Percentiles rank a stretch among this genome's conserved stretches.
Evolutionary conservation across 768 basidiomycete species (phyloP).

Genomic region (Mycena rebaudengoi): DNA sequence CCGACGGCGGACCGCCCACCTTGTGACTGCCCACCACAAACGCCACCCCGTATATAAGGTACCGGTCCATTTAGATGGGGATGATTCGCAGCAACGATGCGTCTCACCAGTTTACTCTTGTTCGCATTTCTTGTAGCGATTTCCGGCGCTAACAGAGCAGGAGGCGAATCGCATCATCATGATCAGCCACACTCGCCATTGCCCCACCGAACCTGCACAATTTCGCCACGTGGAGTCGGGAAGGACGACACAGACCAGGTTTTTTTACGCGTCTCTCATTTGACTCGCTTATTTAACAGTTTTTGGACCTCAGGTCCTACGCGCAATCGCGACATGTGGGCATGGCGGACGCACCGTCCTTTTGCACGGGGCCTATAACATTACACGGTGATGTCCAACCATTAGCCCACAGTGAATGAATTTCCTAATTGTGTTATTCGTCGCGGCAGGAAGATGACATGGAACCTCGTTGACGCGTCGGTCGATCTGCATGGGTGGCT

Average conservation of each 20-base stretch:
- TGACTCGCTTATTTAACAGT: neutral
- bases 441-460: slow-evolving; percentile 45
- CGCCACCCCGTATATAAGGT: no score
- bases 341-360: slow-evolving; percentile 42
- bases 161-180: no score
- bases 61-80: no score
- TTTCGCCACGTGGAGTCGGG: slow-evolving; percentile 31
- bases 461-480: slow-evolving; percentile 41
- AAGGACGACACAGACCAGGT: slow-evolving; percentile 38
- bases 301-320: slow-evolving; percentile 34
- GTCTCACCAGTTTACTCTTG: neutral
- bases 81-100: neutral
- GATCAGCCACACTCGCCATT: no score
- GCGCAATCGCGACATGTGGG: slow-evolving; percentile 44
- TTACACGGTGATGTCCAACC: slow-evolving; percentile 37
- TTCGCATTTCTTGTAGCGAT: neutral
- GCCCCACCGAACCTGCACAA: slow-evolving; percentile 1
- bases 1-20: no score
- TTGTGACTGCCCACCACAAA: no score
- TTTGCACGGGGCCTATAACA: slow-evolving; percentile 43
- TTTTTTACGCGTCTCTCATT: neutral
- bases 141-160: no score
- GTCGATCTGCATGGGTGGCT: slow-evolving; percentile 38
- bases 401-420: neutral
- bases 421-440: neutral